Percentiles rank a stretch among this genome's conserved stretches.
Conservation (phyloP, 1,139 yeast species). For the Saccharomycopsis crataegensis region DNA sequence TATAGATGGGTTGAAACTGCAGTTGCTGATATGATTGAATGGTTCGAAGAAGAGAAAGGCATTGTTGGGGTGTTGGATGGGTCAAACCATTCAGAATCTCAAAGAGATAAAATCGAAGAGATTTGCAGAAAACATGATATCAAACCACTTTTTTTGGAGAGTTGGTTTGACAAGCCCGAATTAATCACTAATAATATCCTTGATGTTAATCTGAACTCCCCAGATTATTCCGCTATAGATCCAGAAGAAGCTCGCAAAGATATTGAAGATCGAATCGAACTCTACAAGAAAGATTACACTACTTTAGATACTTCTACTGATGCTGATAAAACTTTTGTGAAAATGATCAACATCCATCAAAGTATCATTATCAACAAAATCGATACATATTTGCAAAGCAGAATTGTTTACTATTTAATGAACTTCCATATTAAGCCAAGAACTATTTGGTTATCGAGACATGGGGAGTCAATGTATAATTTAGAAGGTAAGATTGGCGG, state of each 20-base stretch:
- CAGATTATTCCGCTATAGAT: slow-evolving; percentile 72
- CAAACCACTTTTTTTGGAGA: slow-evolving; percentile 87
- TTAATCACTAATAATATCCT: slow-evolving; percentile 69
- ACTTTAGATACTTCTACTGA: slow-evolving; percentile 55
- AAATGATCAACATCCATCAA: slow-evolving; percentile 77
- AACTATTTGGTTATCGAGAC: slow-evolving; percentile 87
- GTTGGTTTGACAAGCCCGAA: slow-evolving; percentile 81
- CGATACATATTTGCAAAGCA: slow-evolving; percentile 80
- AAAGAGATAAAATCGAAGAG: slow-evolving; percentile 60
- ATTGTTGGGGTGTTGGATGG: slow-evolving; percentile 92
- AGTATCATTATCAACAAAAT: slow-evolving; percentile 84
- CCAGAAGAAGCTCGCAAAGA: slow-evolving; percentile 68
- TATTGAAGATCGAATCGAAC: slow-evolving; percentile 62
- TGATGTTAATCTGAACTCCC: slow-evolving; percentile 83
- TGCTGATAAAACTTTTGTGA: slow-evolving; percentile 69
- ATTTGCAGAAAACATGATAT: slow-evolving; percentile 60
- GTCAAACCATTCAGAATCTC: slow-evolving; percentile 64
- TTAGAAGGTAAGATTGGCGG: slow-evolving; percentile 95
- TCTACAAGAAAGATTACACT: slow-evolving; percentile 69
- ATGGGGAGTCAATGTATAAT: slow-evolving; percentile 90
- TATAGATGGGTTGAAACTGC: slow-evolving; percentile 58
- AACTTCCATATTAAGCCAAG: slow-evolving; percentile 90
- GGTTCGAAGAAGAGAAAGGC: slow-evolving; percentile 78
- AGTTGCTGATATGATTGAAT: slow-evolving; percentile 73
- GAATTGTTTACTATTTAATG: slow-evolving; percentile 94